Conservation (phyloP, 2,329 filamentous ascomycete species). For the Sporothrix sp. region DNA sequence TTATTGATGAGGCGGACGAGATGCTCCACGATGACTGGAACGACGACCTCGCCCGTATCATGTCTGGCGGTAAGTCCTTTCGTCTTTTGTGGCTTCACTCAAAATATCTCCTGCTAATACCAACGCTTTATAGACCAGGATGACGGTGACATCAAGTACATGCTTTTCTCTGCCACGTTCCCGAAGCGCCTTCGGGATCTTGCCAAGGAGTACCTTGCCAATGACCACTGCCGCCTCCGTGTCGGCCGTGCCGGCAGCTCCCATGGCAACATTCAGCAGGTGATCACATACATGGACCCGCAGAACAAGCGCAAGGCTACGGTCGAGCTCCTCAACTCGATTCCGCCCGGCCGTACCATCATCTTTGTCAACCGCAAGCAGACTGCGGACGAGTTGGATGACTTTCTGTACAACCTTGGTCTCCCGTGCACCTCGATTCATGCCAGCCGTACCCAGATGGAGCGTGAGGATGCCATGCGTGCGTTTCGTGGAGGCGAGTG, state of each 20-base stretch:
- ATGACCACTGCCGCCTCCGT: slow-evolving; percentile 67
- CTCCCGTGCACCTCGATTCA: slow-evolving; percentile 86
- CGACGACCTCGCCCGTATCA: slow-evolving; percentile 62
- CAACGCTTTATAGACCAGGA: slow-evolving; percentile 74
- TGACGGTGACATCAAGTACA: slow-evolving; percentile 55
- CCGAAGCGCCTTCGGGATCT: slow-evolving; percentile 68
- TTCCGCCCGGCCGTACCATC: slow-evolving; percentile 67
- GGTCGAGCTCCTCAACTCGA: slow-evolving; percentile 59
- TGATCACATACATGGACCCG: slow-evolving; percentile 57
- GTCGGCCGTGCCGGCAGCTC: slow-evolving; percentile 81
- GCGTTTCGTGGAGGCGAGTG: slow-evolving; percentile 65
- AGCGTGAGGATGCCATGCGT: slow-evolving; percentile 86
- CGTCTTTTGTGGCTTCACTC: slow-evolving; percentile 19
- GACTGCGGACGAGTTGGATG: slow-evolving; percentile 74
- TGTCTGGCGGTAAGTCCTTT: slow-evolving; percentile 60
- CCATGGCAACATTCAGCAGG: slow-evolving; percentile 73
- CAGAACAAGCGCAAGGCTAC: slow-evolving; percentile 60
- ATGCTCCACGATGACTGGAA: slow-evolving; percentile 75
- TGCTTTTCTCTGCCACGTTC: slow-evolving; percentile 95
- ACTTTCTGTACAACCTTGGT: slow-evolving; percentile 70
- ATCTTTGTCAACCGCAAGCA: slow-evolving; percentile 82
- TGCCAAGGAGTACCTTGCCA: slow-evolving; percentile 64
- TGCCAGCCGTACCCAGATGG: slow-evolving; percentile 72
- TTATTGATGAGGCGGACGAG: slow-evolving; percentile 94
- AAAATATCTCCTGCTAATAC: too few species aligned